A percentile compares a stretch with the other conserved stretches of the same genome.
These are phyloP conservation scores for Glomus cerebriforme DNA, from an alignment of 192 early-diverging fungal species.

Conservation along the genomic window DNA sequence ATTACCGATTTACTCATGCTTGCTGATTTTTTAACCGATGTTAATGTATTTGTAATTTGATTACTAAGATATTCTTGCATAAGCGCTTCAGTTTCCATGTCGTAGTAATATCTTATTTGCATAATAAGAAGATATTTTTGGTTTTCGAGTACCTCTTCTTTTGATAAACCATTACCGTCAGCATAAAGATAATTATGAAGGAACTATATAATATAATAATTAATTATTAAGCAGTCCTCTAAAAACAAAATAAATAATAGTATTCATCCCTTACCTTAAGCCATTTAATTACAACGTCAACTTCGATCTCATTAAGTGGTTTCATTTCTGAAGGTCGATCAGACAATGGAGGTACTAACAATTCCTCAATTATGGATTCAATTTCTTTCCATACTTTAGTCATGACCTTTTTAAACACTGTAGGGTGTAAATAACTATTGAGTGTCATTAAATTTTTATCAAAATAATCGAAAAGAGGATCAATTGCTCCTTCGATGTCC, in stretches of 20 bases:
- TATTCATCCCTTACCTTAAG: constrained; percentile 48
- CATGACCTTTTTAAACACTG: constrained; percentile 66
- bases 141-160: constrained; percentile 66
- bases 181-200: constrained; percentile 75
- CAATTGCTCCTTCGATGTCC: constrained; percentile 67
- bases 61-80: constrained; percentile 55
- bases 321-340: constrained; percentile 58
- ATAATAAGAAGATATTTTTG: constrained; percentile 68
- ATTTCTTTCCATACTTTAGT: constrained; percentile 74
- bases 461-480: constrained; percentile 74
- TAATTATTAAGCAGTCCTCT: not conserved
- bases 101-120: constrained; percentile 65
- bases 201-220: constrained; percentile 43
- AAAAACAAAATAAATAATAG: not conserved
- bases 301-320: constrained; percentile 63
- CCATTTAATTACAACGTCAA: constrained; percentile 70
- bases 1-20: constrained; percentile 20
- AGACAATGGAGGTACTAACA: constrained; percentile 72
- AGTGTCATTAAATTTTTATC: constrained; percentile 69
- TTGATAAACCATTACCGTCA: constrained; percentile 64
- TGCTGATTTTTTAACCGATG: not conserved
- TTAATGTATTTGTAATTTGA: not conserved
- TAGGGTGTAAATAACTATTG: constrained; percentile 65
- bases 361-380: constrained; percentile 63
- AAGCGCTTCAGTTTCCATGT: constrained; percentile 64